Percentiles rank a stretch among this genome's conserved stretches.
phyloP scores from a whole-genome alignment of 1,284 basidiomycete species.

The Stereum hirsutum region DNA sequence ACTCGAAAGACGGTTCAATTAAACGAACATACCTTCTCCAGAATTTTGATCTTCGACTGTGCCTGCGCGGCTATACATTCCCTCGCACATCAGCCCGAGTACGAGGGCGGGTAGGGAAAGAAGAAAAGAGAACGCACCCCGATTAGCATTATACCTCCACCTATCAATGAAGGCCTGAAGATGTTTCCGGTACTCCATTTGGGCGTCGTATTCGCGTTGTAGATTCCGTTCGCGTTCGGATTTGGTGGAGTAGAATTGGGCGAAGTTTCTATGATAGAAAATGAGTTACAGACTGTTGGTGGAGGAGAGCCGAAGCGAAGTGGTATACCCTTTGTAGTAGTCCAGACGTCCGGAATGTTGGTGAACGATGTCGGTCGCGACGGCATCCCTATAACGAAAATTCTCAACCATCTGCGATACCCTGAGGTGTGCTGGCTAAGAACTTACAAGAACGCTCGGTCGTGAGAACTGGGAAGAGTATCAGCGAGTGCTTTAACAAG shows the following conservation, averaged over 20 bases:
- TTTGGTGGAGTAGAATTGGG: slow-evolving; percentile 98
- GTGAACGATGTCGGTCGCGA: slow-evolving; percentile 94
- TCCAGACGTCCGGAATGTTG: slow-evolving; percentile 94
- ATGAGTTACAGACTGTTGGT: neutral
- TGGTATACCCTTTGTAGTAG: slow-evolving; percentile 76
- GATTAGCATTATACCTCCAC: slow-evolving; percentile 93
- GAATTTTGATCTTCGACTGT: slow-evolving; percentile 95
- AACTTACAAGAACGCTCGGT: slow-evolving; percentile 87
- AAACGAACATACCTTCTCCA: slow-evolving; percentile 91
- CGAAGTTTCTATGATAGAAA: slow-evolving; percentile 73
- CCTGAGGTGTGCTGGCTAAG: no score
- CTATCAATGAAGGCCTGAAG: slow-evolving; percentile 96
- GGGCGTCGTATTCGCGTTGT: slow-evolving; percentile 91
- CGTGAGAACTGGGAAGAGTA: slow-evolving; percentile 68
- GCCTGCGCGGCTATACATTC: slow-evolving; percentile 77
- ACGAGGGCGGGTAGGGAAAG: neutral
- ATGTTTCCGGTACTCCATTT: slow-evolving; percentile 91
- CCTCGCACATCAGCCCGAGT: neutral
- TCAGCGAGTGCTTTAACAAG: no score
- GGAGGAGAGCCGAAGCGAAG: neutral
- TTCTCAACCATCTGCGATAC: slow-evolving; percentile 2
- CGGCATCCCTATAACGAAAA: slow-evolving; percentile 61
- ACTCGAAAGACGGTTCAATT: neutral
- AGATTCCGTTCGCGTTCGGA: slow-evolving; percentile 90
- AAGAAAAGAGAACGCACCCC: slow-evolving; percentile 38